A percentile compares a stretch with the other conserved stretches of the same genome.
phyloP scores from a whole-genome alignment of 345 rosid genomes.

The Hibiscus mutabilis region DNA sequence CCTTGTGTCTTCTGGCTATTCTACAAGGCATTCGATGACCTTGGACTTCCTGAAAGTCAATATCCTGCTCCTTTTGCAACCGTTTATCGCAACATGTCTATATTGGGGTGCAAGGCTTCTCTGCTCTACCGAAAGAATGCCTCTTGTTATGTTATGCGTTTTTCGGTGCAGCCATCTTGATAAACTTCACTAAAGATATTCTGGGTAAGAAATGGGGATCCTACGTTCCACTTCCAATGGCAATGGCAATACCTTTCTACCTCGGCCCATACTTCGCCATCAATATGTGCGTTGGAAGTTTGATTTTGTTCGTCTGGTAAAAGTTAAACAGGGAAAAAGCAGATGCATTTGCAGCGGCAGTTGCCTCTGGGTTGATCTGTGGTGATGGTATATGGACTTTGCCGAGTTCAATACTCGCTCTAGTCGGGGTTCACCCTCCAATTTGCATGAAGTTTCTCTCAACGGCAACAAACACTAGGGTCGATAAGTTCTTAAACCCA shows the following conservation, averaged over 20 bases:
- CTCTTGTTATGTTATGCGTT: conserved; percentile 49
- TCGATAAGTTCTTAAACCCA: conserved; percentile 36
- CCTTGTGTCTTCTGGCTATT: conserved; percentile 24
- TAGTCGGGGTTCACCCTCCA: conserved; percentile 52
- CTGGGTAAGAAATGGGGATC: conserved; percentile 30
- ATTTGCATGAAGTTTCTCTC: conserved; percentile 82
- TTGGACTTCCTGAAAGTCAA: conserved; percentile 36
- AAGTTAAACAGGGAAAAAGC: conserved; percentile 59
- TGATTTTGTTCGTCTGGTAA: conserved; percentile 48
- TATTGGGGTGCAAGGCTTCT: conserved; percentile 60
- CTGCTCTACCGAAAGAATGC: conserved; percentile 61
- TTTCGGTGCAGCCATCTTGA: conserved; percentile 48
- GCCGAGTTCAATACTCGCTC: conserved; percentile 60
- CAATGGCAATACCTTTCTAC: conserved; percentile 88
- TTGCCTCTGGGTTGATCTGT: conserved; percentile 83
- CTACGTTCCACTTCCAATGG: conserved; percentile 70
- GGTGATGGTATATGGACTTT: conserved; percentile 73
- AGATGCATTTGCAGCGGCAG: conserved; percentile 61
- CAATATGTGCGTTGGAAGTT: conserved; percentile 79
- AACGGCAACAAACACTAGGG: conserved; percentile 34
- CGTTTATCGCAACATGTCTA: conserved; percentile 53
- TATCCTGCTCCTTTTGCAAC: conserved; percentile 66
- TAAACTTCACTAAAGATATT: conserved; percentile 45
- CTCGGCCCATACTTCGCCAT: conserved; percentile 76
- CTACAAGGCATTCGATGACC: conserved; percentile 58